A percentile compares a stretch with the other conserved stretches of the same genome.
Evolutionary conservation across 768 basidiomycete species (phyloP).

Genomic region (Collybia sordida): DNA sequence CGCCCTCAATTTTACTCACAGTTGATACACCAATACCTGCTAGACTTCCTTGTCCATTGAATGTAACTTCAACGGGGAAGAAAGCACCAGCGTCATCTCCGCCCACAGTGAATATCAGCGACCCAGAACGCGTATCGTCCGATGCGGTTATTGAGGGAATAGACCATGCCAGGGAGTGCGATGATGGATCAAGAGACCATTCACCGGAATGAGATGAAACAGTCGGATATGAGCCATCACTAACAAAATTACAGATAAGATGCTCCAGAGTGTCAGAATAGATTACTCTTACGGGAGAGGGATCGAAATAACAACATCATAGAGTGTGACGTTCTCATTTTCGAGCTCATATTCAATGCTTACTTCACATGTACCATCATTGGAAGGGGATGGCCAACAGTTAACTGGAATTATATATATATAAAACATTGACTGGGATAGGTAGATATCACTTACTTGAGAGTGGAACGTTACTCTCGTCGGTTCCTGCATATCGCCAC

Average conservation of each 20-base stretch:
- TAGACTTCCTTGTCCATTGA: conserved; percentile 79
- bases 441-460: conserved; percentile 62
- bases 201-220: conserved; percentile 74
- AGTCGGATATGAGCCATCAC: conserved; percentile 81
- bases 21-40: conserved; percentile 69
- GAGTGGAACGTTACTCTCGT: conserved; percentile 89
- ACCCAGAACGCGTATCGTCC: conserved; percentile 69
- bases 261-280: not conserved
- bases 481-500: conserved; percentile 89
- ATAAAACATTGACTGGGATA: not conserved
- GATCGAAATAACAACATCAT: conserved; percentile 87
- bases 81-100: conserved; percentile 83
- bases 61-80: conserved; percentile 89
- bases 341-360: conserved; percentile 98
- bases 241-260: conserved; percentile 22
- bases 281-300: conserved; percentile 77
- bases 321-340: conserved; percentile 73
- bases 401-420: conserved; percentile 60
- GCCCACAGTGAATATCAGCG: conserved; percentile 86
- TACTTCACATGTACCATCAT: conserved; percentile 90
- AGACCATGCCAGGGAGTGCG: conserved; percentile 84
- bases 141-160: conserved; percentile 64
- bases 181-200: conserved; percentile 80
- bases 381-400: conserved; percentile 93
- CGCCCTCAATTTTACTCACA: conserved; percentile 53